Evolutionary conservation across 371 early-diverging fungal species (phyloP), one percentile per base, ranked within the genome.

Genomic region (Lichtheimia ornata): DNA sequence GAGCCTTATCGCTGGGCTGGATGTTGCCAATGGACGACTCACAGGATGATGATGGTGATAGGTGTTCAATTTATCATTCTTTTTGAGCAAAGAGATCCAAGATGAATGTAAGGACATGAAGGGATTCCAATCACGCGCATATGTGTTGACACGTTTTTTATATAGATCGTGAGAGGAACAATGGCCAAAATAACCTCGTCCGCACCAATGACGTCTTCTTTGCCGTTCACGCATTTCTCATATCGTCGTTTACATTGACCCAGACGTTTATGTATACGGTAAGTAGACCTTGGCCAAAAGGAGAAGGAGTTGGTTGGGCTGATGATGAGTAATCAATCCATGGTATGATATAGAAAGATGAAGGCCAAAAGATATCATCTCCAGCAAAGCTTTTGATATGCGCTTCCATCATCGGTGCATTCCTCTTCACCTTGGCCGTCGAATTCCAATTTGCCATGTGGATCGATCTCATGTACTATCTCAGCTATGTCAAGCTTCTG

Each of bases 161-260:
- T 18, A 47, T 22, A 47, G 47, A 47, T 22, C 47, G 47, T 0
- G n/a, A 47, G 45, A 87, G 93, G 25, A 84, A 93, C 59, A 67
- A 83, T 28, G 88, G 85, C 3, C 82, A 80, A n/a, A 79, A 81
- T 5, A 89, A 88, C 61, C 74, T 94, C 22, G 92, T 97, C 2
- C 86, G 88, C 25, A 74, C 86, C 59, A 95, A 97, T 63, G 98
- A 97, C 76, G 90, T 96, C 41, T 76, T 90, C 27, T 97, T 97
- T 73, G 84, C 93, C 4, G 72, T 86, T 24, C 97, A 97, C 73
- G 95, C 97, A 5, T 77, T 94, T 28, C 22, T 81, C 2, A 69
- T 94, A 4, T 85, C 92, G 1, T 53, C 69, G 4, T 62, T 94
- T 11, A 91, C 93, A 0, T 66, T 93, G 30, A 61, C 65, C 0